These are phyloP conservation scores for Lepraria neglecta DNA, from an alignment of 495 filamentous ascomycete genomes.

Conservation along the genomic window DNA sequence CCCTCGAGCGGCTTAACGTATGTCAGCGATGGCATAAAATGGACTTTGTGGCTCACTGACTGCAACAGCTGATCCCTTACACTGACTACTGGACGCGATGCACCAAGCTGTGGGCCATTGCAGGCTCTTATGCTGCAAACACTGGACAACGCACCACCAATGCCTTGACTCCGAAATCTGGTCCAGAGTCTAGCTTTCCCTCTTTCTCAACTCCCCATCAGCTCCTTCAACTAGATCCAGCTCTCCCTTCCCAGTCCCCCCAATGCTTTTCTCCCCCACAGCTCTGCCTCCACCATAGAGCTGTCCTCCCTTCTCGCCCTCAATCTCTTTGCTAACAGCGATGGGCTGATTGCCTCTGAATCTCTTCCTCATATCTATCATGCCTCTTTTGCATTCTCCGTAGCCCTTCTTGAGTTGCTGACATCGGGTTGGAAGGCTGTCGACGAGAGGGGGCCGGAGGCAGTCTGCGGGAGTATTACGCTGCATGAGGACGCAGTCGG, in stretches of 20 bases:
- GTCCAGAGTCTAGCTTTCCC: constrained; percentile 1
- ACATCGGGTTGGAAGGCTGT: constrained; percentile 76
- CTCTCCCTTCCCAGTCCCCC: constrained; percentile 34
- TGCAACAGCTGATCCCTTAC: too few relatives aligned
- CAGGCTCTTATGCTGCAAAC: too few relatives aligned
- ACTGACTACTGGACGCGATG: not conserved
- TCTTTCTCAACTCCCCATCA: constrained; percentile 26
- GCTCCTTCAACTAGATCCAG: constrained; percentile 22
- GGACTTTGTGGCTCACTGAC: too few relatives aligned
- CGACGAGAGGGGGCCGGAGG: constrained; percentile 67
- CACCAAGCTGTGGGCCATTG: not conserved
- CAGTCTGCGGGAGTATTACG: constrained; percentile 83
- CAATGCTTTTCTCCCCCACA: constrained; percentile 50
- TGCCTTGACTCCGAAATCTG: not conserved
- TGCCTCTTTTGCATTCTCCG: constrained; percentile 88
- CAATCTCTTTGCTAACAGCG: constrained; percentile 54
- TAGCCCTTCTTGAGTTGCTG: constrained; percentile 91
- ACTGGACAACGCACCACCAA: not conserved
- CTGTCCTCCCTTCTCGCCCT: constrained; percentile 51
- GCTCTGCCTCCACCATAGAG: constrained; percentile 76
- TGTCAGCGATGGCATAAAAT: too few relatives aligned
- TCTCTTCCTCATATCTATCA: constrained; percentile 98
- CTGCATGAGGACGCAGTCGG: constrained; percentile 88
- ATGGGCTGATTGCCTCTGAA: constrained; percentile 94
- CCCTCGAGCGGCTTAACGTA: too few relatives aligned